Evolutionary conservation across 495 filamentous ascomycete genomes (phyloP).

Genomic region (Sabuloglossum arenarium): DNA sequence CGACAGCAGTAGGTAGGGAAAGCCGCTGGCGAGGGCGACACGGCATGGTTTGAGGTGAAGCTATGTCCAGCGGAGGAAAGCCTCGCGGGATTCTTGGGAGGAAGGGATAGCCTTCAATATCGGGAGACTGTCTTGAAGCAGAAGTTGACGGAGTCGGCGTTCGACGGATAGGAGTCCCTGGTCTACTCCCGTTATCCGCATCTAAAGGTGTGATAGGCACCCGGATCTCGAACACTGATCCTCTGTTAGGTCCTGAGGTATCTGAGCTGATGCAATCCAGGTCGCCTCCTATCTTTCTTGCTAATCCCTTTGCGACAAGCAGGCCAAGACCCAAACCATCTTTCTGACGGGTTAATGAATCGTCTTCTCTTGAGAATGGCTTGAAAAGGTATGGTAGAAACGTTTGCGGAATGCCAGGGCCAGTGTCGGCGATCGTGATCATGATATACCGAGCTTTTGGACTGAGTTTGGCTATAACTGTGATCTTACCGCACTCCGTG

Average conservation of each 20-base stretch:
- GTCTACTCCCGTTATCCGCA: constrained; percentile 19
- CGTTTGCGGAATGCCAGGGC: constrained; percentile 47
- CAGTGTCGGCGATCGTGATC: constrained; percentile 46
- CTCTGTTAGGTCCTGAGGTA: constrained; percentile 42
- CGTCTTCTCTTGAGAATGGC: constrained; percentile 52
- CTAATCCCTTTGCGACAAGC: constrained; percentile 55
- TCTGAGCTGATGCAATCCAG: constrained; percentile 46
- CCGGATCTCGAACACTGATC: constrained; percentile 56
- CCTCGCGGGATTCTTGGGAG: background rate
- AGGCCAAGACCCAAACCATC: constrained; percentile 59
- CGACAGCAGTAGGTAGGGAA: background rate
- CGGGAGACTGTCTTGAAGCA: background rate
- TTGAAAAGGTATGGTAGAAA: constrained; percentile 57
- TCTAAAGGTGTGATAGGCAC: constrained; percentile 33
- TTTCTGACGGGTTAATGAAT: constrained; percentile 46
- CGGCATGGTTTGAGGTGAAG: background rate
- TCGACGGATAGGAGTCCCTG: constrained; percentile 18
- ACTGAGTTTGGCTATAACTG: constrained; percentile 31
- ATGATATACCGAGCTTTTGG: constrained; percentile 31
- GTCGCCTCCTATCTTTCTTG: constrained; percentile 56
- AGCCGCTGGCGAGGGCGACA: background rate
- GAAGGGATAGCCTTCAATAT: background rate
- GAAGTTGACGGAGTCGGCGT: constrained; percentile 7
- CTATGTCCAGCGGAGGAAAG: background rate
- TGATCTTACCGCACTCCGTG: constrained; percentile 48